A percentile compares a stretch with the other conserved stretches of the same genome.
phyloP scores from a whole-genome alignment of 2,329 filamentous ascomycete species.

The Malbranchea cinnamomea region DNA sequence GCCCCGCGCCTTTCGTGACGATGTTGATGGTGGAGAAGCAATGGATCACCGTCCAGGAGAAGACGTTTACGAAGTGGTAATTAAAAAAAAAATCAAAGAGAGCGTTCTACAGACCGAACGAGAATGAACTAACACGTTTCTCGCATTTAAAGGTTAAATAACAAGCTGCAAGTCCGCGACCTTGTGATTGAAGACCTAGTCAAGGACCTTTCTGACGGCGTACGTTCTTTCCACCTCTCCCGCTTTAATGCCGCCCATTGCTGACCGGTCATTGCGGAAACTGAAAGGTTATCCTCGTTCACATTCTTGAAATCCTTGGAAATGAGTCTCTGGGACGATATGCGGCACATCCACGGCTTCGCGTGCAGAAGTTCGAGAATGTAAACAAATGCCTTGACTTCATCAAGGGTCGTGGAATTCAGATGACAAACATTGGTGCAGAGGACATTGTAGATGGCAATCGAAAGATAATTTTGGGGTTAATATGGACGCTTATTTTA shows the following conservation, averaged over 20 bases:
- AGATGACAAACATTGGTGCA: constrained; percentile 96
- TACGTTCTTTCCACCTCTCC: constrained; percentile 35
- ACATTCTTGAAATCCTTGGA: constrained; percentile 91
- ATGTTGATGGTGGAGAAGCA: constrained; percentile 43
- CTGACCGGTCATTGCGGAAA: background rate
- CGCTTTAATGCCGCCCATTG: background rate
- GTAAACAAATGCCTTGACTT: constrained; percentile 91
- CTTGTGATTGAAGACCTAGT: constrained; percentile 79
- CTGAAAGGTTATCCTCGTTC: constrained; percentile 76
- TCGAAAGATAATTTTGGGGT: constrained; percentile 86
- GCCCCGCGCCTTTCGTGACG: too few relatives aligned
- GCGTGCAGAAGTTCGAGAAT: constrained; percentile 96
- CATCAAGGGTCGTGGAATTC: constrained; percentile 77
- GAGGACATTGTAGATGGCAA: constrained; percentile 98
- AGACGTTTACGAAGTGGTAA: constrained; percentile 99
- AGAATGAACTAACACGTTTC: constrained; percentile 1
- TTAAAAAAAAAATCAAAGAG: constrained; percentile 10
- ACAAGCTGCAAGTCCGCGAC: constrained; percentile 67
- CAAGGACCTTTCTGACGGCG: constrained; percentile 80
- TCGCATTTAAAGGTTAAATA: constrained; percentile 60
- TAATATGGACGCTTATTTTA: constrained; percentile 97
- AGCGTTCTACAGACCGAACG: background rate
- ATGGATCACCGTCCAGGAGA: constrained; percentile 75
- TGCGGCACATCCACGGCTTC: constrained; percentile 87
- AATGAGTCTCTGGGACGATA: constrained; percentile 91